phyloP scores from a whole-genome alignment of 371 early-diverging fungal genomes.

The Paraphysoderma sedebokerense region DNA sequence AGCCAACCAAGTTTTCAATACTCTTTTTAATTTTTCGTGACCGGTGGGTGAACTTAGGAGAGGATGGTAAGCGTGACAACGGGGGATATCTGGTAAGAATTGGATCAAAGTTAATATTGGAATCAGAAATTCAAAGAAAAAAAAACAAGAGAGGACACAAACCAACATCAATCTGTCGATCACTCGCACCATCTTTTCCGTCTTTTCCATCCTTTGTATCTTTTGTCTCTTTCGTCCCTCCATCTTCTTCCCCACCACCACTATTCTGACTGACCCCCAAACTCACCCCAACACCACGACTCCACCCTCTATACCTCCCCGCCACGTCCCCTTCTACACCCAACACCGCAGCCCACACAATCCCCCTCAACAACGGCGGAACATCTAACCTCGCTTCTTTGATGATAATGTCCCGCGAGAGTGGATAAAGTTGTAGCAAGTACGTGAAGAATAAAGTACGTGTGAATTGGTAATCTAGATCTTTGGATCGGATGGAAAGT shows the following conservation, averaged over 20 bases:
- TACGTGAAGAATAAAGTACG: conserved; percentile 40
- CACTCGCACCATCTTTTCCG: conserved; percentile 7
- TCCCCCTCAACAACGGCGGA: conserved; percentile 49
- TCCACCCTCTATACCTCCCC: too few relatives aligned
- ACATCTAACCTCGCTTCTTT: conserved; percentile 55
- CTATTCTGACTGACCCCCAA: too few relatives aligned
- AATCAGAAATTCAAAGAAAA: not conserved
- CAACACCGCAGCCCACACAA: conserved; percentile 61
- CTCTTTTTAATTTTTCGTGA: conserved; percentile 43
- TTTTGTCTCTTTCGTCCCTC: too few relatives aligned
- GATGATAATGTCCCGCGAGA: conserved; percentile 34
- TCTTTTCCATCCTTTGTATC: too few relatives aligned
- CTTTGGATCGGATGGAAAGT: conserved; percentile 40
- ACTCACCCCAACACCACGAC: too few relatives aligned
- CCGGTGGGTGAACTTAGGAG: conserved; percentile 49
- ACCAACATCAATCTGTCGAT: conserved; percentile 35
- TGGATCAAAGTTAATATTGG: conserved; percentile 2
- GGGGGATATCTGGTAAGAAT: conserved; percentile 45
- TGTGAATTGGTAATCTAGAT: conserved; percentile 45
- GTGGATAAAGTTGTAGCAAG: conserved; percentile 46
- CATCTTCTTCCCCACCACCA: too few relatives aligned
- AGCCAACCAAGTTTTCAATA: conserved; percentile 50
- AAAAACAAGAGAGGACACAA: not conserved
- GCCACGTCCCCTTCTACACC: conserved; percentile 33
- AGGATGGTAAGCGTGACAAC: conserved; percentile 72